phyloP scores from a whole-genome alignment of 331 rosid species.

The Spiraea crenata region DNA sequence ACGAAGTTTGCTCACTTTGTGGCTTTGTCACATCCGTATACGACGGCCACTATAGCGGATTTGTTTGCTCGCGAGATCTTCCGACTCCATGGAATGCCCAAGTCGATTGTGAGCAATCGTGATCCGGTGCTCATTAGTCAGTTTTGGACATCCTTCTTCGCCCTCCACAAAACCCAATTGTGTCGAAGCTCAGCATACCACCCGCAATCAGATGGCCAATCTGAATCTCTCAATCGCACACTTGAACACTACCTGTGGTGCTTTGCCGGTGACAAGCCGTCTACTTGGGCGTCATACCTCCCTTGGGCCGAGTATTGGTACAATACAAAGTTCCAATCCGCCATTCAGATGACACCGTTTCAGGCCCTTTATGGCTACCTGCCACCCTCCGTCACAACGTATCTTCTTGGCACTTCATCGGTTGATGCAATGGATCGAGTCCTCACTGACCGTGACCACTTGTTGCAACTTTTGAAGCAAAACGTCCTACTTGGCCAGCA shows the following conservation, averaged over 20 bases:
- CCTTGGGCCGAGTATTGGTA: background rate
- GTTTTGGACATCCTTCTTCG: background rate
- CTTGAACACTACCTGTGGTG: too few relatives aligned
- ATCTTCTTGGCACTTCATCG: background rate
- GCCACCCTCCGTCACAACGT: background rate
- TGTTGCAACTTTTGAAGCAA: background rate
- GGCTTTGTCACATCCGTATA: background rate
- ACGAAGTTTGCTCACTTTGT: background rate
- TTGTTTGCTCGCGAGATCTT: background rate
- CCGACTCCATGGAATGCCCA: background rate
- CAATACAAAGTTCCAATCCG: background rate
- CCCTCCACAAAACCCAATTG: too few relatives aligned
- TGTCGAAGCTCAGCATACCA: too few relatives aligned
- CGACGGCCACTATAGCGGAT: fast-evolving
- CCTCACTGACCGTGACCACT: background rate
- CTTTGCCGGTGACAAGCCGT: too few relatives aligned
- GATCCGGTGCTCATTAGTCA: background rate
- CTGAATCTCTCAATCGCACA: too few relatives aligned
- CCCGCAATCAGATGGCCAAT: too few relatives aligned
- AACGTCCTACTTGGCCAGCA: background rate
- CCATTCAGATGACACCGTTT: background rate
- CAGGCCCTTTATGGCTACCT: background rate
- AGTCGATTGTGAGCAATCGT: background rate
- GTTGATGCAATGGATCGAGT: background rate
- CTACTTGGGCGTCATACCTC: too few relatives aligned